A percentile compares a stretch with the other conserved stretches of the same genome.
phyloP scores from a whole-genome alignment of 2,329 filamentous ascomycete genomes.

The Xylaria sp. region DNA sequence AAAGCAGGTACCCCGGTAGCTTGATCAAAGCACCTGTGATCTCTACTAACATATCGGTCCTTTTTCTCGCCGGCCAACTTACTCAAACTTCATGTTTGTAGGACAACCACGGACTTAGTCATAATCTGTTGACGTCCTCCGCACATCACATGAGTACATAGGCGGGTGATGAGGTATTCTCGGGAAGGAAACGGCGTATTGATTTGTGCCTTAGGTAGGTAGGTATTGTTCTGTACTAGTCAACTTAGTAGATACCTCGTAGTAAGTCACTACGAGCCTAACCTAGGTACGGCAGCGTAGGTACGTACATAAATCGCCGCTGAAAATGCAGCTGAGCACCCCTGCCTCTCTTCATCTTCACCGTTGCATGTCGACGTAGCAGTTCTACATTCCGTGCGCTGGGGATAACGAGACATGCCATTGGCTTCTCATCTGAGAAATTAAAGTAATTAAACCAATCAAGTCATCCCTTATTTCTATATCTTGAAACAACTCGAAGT shows the following conservation, averaged over 20 bases:
- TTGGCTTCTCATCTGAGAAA: constrained; percentile 27
- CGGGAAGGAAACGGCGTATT: no score
- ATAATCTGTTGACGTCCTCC: neutral
- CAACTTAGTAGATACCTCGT: neutral
- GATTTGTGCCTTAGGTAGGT: neutral
- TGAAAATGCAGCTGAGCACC: constrained; percentile 24
- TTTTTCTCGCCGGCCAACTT: constrained; percentile 5
- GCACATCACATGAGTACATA: neutral
- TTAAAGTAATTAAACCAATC: constrained; percentile 32
- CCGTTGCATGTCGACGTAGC: constrained; percentile 29
- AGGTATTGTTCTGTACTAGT: neutral
- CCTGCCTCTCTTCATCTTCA: constrained; percentile 25
- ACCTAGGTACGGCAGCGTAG: neutral
- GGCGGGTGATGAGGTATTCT: constrained; percentile 1
- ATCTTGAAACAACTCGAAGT: constrained; percentile 32
- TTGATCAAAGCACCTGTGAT: constrained; percentile 5
- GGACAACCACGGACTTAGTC: neutral
- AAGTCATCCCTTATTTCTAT: constrained; percentile 17
- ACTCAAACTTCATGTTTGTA: neutral
- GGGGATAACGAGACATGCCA: constrained; percentile 18
- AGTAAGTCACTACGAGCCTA: neutral
- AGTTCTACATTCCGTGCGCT: constrained; percentile 16
- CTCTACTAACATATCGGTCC: constrained; percentile 24
- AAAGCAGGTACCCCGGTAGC: constrained; percentile 1
- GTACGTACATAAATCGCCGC: constrained; percentile 1